A percentile compares a stretch with the other conserved stretches of the same genome.
phyloP scores from a whole-genome alignment of 768 basidiomycete genomes.

The Tylopilus vinaceipallidus region DNA sequence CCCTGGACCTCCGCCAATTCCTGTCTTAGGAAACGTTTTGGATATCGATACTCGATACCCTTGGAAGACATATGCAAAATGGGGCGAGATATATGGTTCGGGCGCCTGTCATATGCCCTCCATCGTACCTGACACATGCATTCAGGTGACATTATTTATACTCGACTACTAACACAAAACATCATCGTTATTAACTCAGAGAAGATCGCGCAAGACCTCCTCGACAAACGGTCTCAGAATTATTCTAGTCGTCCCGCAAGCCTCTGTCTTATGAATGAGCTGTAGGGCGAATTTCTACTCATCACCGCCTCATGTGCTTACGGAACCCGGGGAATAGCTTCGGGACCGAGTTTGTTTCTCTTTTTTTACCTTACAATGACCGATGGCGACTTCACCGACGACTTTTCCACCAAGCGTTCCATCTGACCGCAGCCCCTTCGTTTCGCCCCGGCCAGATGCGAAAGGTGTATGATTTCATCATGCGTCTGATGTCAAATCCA shows the following conservation, averaged over 20 bases:
- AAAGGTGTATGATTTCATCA: slow-evolving; percentile 32
- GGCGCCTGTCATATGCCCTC: not conserved
- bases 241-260: slow-evolving; percentile 26
- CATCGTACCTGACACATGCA: not conserved
- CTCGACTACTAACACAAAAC: slow-evolving; percentile 22
- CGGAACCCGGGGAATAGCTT: slow-evolving; percentile 13
- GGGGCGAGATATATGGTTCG: slow-evolving; percentile 21
- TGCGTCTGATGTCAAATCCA: slow-evolving; percentile 23
- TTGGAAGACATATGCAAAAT: slow-evolving; percentile 23
- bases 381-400: too few relatives aligned
- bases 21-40: slow-evolving; percentile 19
- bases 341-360: slow-evolving; percentile 13
- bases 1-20: slow-evolving; percentile 23
- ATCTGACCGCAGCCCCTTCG: slow-evolving; percentile 6
- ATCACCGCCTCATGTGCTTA: not conserved
- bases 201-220: slow-evolving; percentile 23
- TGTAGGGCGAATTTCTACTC: slow-evolving; percentile 10
- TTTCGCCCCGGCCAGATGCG: slow-evolving; percentile 35
- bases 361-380: too few relatives aligned
- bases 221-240: slow-evolving; percentile 20
- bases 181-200: slow-evolving; percentile 28
- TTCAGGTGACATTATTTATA: slow-evolving; percentile 23
- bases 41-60: slow-evolving; percentile 19
- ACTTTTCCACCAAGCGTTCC: too few relatives aligned
- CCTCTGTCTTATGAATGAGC: slow-evolving; percentile 14